Conservation (phyloP, 257 asterid species). For the Solanum sparsipilum region DNA sequence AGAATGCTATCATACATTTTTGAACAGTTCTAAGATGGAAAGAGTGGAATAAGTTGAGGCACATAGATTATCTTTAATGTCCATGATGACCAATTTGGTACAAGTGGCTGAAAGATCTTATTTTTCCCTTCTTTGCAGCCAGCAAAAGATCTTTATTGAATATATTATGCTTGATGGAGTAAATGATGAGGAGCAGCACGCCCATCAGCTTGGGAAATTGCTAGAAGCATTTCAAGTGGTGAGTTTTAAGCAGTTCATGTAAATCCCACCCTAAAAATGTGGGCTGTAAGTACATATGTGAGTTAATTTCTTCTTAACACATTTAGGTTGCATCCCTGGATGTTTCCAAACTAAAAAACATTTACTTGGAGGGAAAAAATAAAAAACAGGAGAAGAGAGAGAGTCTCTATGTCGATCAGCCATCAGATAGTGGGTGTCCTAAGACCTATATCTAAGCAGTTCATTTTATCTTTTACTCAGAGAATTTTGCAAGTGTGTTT, state of each 20-base stretch:
- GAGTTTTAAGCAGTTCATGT: constrained; percentile 8
- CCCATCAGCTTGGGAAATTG: constrained; percentile 87
- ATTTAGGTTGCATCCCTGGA: background rate
- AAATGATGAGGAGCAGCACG: constrained; percentile 84
- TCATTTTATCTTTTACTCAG: background rate
- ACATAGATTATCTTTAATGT: background rate
- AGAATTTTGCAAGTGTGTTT: background rate
- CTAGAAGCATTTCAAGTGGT: constrained; percentile 69
- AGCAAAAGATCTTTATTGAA: constrained; percentile 87
- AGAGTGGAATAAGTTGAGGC: background rate
- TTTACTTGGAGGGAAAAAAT: background rate
- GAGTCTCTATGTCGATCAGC: background rate
- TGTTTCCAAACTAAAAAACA: background rate
- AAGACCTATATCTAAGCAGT: background rate
- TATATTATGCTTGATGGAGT: constrained; percentile 96
- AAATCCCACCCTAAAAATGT: background rate
- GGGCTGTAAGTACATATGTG: background rate
- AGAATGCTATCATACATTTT: background rate
- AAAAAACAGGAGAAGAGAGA: background rate
- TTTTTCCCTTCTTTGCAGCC: constrained; percentile 42
- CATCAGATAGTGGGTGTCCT: background rate
- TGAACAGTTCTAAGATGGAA: background rate
- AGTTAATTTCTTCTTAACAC: background rate
- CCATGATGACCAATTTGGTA: background rate
- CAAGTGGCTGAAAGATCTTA: constrained; percentile 17